Conservation (phyloP, 805 yeast genomes). For the Pichia thaimueangensis region DNA sequence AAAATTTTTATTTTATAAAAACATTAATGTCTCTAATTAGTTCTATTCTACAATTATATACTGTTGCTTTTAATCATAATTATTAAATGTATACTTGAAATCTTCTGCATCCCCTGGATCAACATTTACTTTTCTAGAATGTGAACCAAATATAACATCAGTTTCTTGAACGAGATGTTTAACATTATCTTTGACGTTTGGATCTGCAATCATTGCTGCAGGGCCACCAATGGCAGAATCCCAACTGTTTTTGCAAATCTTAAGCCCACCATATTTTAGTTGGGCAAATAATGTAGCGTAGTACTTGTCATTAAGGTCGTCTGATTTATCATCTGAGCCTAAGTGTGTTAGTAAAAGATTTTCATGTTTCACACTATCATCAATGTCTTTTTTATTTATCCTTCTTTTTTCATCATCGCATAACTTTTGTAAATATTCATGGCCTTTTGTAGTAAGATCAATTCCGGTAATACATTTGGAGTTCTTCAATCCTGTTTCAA, state of each 20-base stretch:
- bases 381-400: constrained; percentile 2
- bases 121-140: not conserved
- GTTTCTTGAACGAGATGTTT: not conserved
- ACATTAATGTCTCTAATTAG: too few relatives aligned
- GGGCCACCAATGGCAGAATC: constrained; percentile 7
- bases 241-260: not conserved
- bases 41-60: too few relatives aligned
- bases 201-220: not conserved
- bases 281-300: constrained; percentile 1
- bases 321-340: not conserved
- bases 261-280: not conserved
- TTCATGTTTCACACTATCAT: constrained; percentile 7
- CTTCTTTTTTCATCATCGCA: constrained; percentile 4
- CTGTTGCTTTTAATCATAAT: too few relatives aligned
- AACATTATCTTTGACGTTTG: not conserved
- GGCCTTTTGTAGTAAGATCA: constrained; percentile 8
- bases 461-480: not conserved
- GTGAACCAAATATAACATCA: not conserved
- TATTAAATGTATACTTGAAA: constrained; percentile 6
- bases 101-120: not conserved
- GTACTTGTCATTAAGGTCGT: not conserved
- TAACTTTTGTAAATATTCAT: constrained; percentile 7
- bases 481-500: not conserved
- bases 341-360: constrained; percentile 1
- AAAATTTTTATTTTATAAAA: too few relatives aligned